These are phyloP conservation scores for Leishmania martiniquensis DNA, from an alignment of 208 protist species.

Conservation along the genomic window DNA sequence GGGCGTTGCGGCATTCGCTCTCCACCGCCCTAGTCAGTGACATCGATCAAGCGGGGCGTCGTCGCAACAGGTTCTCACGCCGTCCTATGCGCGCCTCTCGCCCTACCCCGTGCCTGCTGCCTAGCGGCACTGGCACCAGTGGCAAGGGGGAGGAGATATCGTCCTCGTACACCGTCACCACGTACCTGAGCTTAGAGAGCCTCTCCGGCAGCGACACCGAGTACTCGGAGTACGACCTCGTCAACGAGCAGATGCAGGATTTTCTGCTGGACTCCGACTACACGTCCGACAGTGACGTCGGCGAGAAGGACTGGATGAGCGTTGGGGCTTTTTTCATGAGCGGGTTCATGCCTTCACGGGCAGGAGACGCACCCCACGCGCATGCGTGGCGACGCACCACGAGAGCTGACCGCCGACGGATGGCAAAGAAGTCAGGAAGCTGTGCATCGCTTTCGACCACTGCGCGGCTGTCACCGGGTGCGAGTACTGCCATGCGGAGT, in stretches of 20 bases:
- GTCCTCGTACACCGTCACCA: constrained; percentile 5
- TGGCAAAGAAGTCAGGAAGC: constrained; percentile 38
- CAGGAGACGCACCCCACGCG: not conserved
- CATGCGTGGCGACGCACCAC: constrained; percentile 11
- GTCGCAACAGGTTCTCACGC: constrained; percentile 33
- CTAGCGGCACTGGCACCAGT: not conserved
- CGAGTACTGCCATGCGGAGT: constrained; percentile 14
- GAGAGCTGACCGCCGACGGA: constrained; percentile 15
- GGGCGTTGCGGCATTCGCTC: constrained; percentile 16
- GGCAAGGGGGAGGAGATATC: not conserved
- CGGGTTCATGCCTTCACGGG: constrained; percentile 4
- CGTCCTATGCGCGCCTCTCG: constrained; percentile 20
- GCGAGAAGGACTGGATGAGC: constrained; percentile 22
- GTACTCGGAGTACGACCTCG: constrained; percentile 66
- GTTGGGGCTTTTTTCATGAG: constrained; percentile 12
- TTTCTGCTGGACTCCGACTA: constrained; percentile 56
- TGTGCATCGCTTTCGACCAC: constrained; percentile 10
- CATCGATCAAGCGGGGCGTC: constrained; percentile 4
- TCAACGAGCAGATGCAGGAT: constrained; percentile 78
- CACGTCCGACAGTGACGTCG: constrained; percentile 28
- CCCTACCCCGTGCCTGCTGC: constrained; percentile 31
- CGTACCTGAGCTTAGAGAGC: constrained; percentile 1
- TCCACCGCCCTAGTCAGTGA: constrained; percentile 7
- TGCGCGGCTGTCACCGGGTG: constrained; percentile 18
- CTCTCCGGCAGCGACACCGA: constrained; percentile 47